Percentiles rank a stretch among this genome's conserved stretches.
These are phyloP conservation scores for Microthlaspi erraticum DNA, from an alignment of 345 rosid genomes.

Conservation along the genomic window DNA sequence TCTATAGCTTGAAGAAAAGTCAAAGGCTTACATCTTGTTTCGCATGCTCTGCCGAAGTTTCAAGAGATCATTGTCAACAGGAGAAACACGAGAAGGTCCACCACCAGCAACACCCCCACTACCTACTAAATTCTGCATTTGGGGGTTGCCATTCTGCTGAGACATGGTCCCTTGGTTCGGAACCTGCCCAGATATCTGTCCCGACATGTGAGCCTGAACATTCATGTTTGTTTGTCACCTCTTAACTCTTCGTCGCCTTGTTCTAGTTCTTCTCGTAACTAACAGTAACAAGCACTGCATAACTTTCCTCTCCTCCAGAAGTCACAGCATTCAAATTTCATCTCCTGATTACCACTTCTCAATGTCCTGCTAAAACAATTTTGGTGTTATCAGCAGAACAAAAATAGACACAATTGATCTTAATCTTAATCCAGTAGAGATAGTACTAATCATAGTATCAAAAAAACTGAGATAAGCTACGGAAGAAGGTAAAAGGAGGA, in stretches of 20 bases:
- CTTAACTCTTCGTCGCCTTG: constrained; percentile 45
- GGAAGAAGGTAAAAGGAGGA: neutral
- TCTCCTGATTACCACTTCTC: constrained; percentile 31
- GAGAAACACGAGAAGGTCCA: constrained; percentile 43
- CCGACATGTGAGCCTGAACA: constrained; percentile 72
- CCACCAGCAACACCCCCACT: constrained; percentile 41
- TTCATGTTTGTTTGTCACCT: constrained; percentile 67
- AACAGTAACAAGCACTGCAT: constrained; percentile 46
- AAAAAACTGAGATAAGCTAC: constrained; percentile 8
- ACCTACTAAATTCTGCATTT: constrained; percentile 68
- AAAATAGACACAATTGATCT: constrained; percentile 3
- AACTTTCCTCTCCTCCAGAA: constrained; percentile 40
- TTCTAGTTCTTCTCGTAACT: constrained; percentile 40
- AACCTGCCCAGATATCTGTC: constrained; percentile 71
- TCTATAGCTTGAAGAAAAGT: neutral
- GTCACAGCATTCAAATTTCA: constrained; percentile 44
- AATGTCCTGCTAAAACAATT: constrained; percentile 20
- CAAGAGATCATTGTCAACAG: constrained; percentile 53
- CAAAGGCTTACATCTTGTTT: constrained; percentile 60
- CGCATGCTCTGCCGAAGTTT: constrained; percentile 56
- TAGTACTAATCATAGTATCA: neutral
- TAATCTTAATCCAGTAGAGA: neutral
- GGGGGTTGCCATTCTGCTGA: constrained; percentile 79
- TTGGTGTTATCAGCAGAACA: constrained; percentile 2
- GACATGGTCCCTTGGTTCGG: constrained; percentile 66